Evolutionary conservation across 2,329 filamentous ascomycete species (phyloP).

Genomic region (Knoxdaviesia capensis): DNA sequence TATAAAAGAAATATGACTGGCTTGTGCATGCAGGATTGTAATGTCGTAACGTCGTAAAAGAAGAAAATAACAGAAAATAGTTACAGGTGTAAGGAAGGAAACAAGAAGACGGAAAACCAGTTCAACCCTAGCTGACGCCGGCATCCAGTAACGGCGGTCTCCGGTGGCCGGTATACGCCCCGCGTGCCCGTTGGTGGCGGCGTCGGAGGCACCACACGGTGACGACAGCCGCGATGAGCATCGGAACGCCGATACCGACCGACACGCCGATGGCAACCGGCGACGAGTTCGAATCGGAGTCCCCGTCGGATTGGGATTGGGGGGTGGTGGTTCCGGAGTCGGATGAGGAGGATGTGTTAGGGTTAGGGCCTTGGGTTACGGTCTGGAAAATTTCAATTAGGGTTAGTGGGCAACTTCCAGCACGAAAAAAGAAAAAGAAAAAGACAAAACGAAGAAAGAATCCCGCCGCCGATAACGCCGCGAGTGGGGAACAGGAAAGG

Average conservation of each 20-base stretch:
- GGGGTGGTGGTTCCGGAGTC: background rate
- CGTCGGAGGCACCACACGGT: slow-evolving; percentile 1
- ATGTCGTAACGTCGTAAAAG: too few relatives aligned
- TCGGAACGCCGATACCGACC: slow-evolving; percentile 2
- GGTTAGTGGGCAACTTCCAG: background rate
- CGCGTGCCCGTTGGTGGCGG: too few relatives aligned
- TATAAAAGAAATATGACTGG: too few relatives aligned
- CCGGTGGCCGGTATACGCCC: too few relatives aligned
- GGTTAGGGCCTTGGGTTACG: background rate
- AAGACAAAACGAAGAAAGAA: background rate
- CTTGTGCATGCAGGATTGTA: too few relatives aligned
- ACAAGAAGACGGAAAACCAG: too few relatives aligned
- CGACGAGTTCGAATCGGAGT: background rate
- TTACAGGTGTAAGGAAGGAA: too few relatives aligned
- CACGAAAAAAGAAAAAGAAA: background rate
- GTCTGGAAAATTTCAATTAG: too few relatives aligned
- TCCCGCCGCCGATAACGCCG: background rate
- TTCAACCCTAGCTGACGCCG: too few relatives aligned
- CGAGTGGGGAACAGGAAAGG: background rate
- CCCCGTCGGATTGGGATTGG: background rate
- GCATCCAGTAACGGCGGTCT: too few relatives aligned
- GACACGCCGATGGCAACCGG: background rate
- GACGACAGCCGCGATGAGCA: slow-evolving; percentile 1
- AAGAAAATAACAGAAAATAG: too few relatives aligned
- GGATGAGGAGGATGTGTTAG: background rate